Base-by-base conservation (phyloP, 2,329 filamentous ascomycete genomes). In the Fusarium sp. region DNA sequence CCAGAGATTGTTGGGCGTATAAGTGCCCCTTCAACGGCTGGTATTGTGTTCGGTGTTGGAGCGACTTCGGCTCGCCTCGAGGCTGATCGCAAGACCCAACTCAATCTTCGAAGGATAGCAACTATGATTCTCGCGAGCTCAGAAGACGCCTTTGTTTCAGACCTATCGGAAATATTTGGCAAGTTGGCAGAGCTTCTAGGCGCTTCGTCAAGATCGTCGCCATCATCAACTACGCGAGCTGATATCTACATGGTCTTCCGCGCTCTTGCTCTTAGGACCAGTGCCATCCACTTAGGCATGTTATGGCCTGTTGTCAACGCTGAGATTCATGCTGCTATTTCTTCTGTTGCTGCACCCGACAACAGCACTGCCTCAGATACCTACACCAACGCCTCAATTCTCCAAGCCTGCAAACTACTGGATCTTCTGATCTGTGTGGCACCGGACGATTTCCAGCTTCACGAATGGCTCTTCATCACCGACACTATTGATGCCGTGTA, bases 21-120 rank as follows among this genome's bases (percentile, higher is more conserved):
- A 64, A 89, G 89, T 7, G 87, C 94, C 6, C 96, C 96, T 7
- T 93, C 94, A 2, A 95, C 94, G 15, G 96, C 96, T 0, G 96
- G 96, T 10, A 96, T 99, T 70, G 95, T 99, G 76, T 99, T 99
- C 74, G 96, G 96, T n/a, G 96, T 99, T 1, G 96, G 96, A 12
- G 96, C 96, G 8, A 94, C 93, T 21, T 96, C 94, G 42, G 96
- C 96, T 34, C 87, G 96, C 59, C 86, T 96, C n/a, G 96, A 99
- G 79, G 94, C 96, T 7, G 96, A 99, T 78, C 90, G 94, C 58
- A 96, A 91, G 79, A 94, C 94, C 1, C 95, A 98, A 78, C 85
- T 97, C 28, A 97, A 94, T 67, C 85, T 99, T 19, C 91, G 94
- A 14, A 88, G 96, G 45, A 88, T 96, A 45, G 89, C 94, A 6